These are phyloP conservation scores for Takakia lepidozioides DNA, from an alignment of 225 moss, liverwort and hornwort species.

Conservation along the genomic window DNA sequence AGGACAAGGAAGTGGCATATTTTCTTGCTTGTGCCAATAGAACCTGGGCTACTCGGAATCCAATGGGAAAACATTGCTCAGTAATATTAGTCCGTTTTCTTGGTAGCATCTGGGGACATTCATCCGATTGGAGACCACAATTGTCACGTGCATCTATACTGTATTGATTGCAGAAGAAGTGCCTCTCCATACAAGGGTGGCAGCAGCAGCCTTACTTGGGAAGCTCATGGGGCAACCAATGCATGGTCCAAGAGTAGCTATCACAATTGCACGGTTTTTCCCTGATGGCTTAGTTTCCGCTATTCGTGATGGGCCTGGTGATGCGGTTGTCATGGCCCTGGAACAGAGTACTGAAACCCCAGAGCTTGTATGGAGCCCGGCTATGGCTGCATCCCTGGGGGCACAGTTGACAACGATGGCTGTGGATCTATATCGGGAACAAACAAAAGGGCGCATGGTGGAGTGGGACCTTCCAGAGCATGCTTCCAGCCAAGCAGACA, in stretches of 20 bases:
- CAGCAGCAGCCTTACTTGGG: slow-evolving; percentile 75
- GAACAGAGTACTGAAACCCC: slow-evolving; percentile 92
- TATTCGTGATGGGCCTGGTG: slow-evolving; percentile 85
- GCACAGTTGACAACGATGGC: slow-evolving; percentile 87
- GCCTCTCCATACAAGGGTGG: slow-evolving; percentile 61
- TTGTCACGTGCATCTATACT: too few relatives aligned
- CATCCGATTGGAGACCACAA: too few relatives aligned
- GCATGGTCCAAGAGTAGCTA: slow-evolving; percentile 91
- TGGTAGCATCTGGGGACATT: too few relatives aligned
- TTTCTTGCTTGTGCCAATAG: too few relatives aligned
- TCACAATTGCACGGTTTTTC: slow-evolving; percentile 76
- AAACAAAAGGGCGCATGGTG: slow-evolving; percentile 83
- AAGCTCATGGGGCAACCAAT: slow-evolving; percentile 88
- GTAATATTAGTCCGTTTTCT: too few relatives aligned
- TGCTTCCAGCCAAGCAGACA: slow-evolving; percentile 67
- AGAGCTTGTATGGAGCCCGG: slow-evolving; percentile 94
- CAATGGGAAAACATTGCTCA: too few relatives aligned
- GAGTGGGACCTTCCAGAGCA: slow-evolving; percentile 94
- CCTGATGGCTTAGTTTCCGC: slow-evolving; percentile 86
- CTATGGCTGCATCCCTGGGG: slow-evolving; percentile 88
- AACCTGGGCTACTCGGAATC: too few relatives aligned
- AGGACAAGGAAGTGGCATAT: too few relatives aligned
- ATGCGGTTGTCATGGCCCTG: slow-evolving; percentile 75
- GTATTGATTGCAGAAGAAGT: slow-evolving; percentile 51
- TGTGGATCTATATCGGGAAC: slow-evolving; percentile 68